These are phyloP conservation scores for Acanthamoeba lenticulata DNA, from an alignment of 208 protist genomes.

Conservation along the genomic window DNA sequence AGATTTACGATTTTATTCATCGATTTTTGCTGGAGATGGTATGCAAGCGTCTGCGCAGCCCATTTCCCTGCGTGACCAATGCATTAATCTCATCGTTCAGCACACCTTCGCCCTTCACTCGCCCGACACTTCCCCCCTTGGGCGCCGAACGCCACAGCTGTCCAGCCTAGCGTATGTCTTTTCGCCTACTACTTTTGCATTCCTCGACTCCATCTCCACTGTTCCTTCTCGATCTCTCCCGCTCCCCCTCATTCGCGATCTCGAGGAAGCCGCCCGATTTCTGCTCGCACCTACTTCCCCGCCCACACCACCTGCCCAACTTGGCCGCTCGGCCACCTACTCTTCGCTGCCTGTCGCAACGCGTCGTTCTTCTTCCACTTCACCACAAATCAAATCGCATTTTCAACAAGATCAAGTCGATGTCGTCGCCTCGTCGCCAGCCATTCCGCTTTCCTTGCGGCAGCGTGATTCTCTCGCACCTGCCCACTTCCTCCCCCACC, in stretches of 20 bases:
- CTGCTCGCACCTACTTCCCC: neutral
- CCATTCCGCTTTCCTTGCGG: neutral
- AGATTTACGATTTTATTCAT: neutral
- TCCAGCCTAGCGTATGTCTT: neutral
- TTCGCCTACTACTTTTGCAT: neutral
- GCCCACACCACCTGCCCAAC: neutral
- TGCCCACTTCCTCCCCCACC: neutral
- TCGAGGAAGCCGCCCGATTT: neutral
- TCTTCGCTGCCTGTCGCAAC: neutral
- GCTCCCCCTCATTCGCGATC: neutral
- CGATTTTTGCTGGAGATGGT: neutral
- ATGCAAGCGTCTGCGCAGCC: neutral
- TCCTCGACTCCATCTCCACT: constrained; percentile 6
- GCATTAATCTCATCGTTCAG: neutral
- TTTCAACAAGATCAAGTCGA: neutral
- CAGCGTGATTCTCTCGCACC: neutral
- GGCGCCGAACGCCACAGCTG: neutral
- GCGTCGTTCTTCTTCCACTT: too few species aligned
- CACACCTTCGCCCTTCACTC: neutral
- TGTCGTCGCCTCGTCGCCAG: neutral
- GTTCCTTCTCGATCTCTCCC: neutral
- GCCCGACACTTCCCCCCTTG: neutral
- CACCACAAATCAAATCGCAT: neutral
- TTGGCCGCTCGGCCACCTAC: neutral
- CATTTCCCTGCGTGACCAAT: neutral